Conservation (phyloP, 1,139 yeast genomes). For the Debaryomycetaceae sp. region DNA sequence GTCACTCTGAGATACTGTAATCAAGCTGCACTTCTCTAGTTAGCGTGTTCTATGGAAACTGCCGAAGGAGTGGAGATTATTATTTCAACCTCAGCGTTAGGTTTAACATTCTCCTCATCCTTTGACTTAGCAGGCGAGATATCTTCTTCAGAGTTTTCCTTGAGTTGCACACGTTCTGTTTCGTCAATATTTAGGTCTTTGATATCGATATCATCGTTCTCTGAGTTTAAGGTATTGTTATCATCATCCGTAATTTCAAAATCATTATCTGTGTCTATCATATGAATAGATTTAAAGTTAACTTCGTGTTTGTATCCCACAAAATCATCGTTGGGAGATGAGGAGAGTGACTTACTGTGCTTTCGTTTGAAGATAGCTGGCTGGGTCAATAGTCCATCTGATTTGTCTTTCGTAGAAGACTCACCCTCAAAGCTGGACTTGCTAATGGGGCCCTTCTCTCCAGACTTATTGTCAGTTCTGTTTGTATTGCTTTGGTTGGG, state of each 20-base stretch:
- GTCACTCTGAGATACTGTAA: neutral
- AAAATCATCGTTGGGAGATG: conserved; percentile 50
- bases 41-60: conserved; percentile 5
- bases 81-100: conserved; percentile 16
- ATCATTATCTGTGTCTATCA: conserved; percentile 29
- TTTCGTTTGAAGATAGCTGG: conserved; percentile 34
- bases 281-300: conserved; percentile 16
- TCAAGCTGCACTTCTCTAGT: neutral
- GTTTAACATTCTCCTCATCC: neutral
- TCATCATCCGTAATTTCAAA: conserved; percentile 29
- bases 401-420: neutral
- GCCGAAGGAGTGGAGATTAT: conserved; percentile 25
- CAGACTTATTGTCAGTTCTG: conserved; percentile 11
- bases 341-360: conserved; percentile 60
- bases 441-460: conserved; percentile 17
- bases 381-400: conserved; percentile 8
- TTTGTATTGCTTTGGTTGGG: conserved; percentile 36
- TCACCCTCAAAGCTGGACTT: neutral
- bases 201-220: conserved; percentile 13
- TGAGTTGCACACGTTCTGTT: neutral
- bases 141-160: conserved; percentile 1
- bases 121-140: neutral
- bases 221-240: conserved; percentile 14
- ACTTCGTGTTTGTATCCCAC: conserved; percentile 28
- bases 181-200: neutral